These are phyloP conservation scores for Hyaloperonospora arabidopsidis DNA, from an alignment of 352 stramenopile species.

Conservation along the genomic window DNA sequence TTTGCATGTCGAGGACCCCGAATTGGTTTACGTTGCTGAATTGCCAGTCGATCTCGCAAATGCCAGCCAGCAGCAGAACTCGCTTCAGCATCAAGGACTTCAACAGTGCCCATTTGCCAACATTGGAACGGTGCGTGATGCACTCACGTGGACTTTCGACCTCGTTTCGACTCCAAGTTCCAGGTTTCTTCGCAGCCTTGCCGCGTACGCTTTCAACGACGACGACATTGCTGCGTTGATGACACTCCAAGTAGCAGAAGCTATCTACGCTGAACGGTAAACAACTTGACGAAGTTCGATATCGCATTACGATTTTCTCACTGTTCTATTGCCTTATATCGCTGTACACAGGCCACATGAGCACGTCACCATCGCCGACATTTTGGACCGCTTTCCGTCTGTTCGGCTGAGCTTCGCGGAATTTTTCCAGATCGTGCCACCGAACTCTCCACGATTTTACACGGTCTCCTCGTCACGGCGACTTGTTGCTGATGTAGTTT, in stretches of 20 bases:
- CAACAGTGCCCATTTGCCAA: constrained; percentile 40
- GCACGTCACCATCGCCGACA: constrained; percentile 45
- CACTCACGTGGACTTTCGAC: constrained; percentile 73
- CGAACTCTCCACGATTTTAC: constrained; percentile 70
- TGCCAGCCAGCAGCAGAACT: constrained; percentile 8
- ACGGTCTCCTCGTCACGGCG: constrained; percentile 72
- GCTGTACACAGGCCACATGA: constrained; percentile 21
- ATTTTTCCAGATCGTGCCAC: constrained; percentile 62
- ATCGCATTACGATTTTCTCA: background rate
- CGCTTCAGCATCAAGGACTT: constrained; percentile 14
- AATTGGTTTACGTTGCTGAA: constrained; percentile 40
- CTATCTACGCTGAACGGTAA: constrained; percentile 39
- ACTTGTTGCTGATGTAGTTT: constrained; percentile 46
- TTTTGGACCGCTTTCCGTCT: constrained; percentile 65
- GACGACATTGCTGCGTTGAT: constrained; percentile 41
- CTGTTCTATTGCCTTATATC: background rate
- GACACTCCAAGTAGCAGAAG: constrained; percentile 37
- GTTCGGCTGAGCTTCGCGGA: constrained; percentile 49
- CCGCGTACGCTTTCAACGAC: constrained; percentile 52
- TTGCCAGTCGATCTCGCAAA: constrained; percentile 6
- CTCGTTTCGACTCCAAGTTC: constrained; percentile 51
- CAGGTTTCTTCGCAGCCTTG: constrained; percentile 51
- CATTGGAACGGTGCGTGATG: constrained; percentile 54
- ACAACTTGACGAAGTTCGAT: background rate
- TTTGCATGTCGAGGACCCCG: constrained; percentile 42